Percentiles rank a stretch among this genome's conserved stretches.
Evolutionary conservation across 1,139 yeast species (phyloP).

Genomic region (Tardiomyces blankii): DNA sequence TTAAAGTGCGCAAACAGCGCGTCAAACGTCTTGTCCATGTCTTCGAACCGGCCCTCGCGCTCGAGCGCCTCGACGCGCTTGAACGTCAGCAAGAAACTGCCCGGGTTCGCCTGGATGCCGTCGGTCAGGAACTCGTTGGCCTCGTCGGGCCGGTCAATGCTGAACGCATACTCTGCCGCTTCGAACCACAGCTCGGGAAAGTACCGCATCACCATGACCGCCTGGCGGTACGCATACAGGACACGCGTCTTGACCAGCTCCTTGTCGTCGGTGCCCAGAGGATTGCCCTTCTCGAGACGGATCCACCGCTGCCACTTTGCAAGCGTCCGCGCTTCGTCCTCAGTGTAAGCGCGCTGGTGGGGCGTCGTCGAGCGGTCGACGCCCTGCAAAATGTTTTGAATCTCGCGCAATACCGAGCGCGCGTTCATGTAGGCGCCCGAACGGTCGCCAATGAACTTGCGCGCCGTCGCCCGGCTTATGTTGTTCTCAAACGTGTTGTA

Average conservation of each 20-base stretch:
- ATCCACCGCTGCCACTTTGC: slow-evolving; percentile 69
- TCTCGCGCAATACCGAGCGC: slow-evolving; percentile 65
- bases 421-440: slow-evolving; percentile 88
- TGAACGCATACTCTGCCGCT: slow-evolving; percentile 33
- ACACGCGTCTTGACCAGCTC: slow-evolving; percentile 45
- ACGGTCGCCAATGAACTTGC: slow-evolving; percentile 74
- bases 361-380: slow-evolving; percentile 32
- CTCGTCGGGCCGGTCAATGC: slow-evolving; percentile 15
- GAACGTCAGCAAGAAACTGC: slow-evolving; percentile 55
- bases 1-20: slow-evolving; percentile 14
- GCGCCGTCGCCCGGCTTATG: slow-evolving; percentile 62
- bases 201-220: slow-evolving; percentile 53
- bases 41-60: slow-evolving; percentile 38
- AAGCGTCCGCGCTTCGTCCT: slow-evolving; percentile 27
- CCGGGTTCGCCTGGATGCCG: slow-evolving; percentile 58
- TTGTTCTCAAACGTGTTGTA: slow-evolving; percentile 81
- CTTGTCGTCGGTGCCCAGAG: slow-evolving; percentile 44
- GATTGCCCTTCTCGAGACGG: slow-evolving; percentile 65
- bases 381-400: slow-evolving; percentile 45
- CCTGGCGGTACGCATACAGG: slow-evolving; percentile 64
- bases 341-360: slow-evolving; percentile 25
- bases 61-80: slow-evolving; percentile 66
- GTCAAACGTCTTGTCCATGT: slow-evolving; percentile 43
- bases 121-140: slow-evolving; percentile 36
- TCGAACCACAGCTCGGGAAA: slow-evolving; percentile 84